Percentiles rank a stretch among this genome's conserved stretches.
Evolutionary conservation across 805 yeast genomes (phyloP).

Genomic region (Suhomyces pyralidae): DNA sequence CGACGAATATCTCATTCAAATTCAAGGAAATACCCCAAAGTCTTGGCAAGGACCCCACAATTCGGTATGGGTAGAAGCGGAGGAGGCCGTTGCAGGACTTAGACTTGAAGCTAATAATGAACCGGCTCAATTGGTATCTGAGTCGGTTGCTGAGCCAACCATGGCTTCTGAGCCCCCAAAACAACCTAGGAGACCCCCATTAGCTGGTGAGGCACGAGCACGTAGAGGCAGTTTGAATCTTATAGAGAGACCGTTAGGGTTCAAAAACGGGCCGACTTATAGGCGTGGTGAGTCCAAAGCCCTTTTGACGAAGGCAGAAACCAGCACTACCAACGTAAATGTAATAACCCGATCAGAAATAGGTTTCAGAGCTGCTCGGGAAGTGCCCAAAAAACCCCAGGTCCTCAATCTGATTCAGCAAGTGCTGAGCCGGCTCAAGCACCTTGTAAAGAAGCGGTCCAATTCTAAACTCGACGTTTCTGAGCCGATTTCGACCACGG

Average conservation of each 20-base stretch:
- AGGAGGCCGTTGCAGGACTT: not conserved
- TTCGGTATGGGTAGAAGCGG: not conserved
- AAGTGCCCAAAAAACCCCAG: not conserved
- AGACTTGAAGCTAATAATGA: not conserved
- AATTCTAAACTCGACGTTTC: not conserved
- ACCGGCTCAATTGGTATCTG: not conserved
- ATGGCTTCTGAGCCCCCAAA: not conserved
- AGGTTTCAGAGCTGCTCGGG: not conserved
- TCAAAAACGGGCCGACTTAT: not conserved
- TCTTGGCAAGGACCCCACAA: slow-evolving; percentile 1
- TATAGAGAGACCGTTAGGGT: not conserved
- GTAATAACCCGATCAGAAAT: slow-evolving; percentile 29
- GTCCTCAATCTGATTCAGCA: slow-evolving; percentile 8
- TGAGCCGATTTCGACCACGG: not conserved
- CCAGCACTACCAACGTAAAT: slow-evolving; percentile 30
- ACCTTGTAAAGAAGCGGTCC: slow-evolving; percentile 6
- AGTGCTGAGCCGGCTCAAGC: slow-evolving; percentile 14
- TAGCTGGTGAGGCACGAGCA: not conserved
- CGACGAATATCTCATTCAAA: slow-evolving; percentile 10
- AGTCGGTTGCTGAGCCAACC: not conserved
- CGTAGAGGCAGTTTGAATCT: not conserved
- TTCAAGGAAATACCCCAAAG: not conserved
- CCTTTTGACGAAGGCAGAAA: slow-evolving; percentile 29
- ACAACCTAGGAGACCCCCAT: not conserved
- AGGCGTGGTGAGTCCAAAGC: not conserved